Percentiles rank a stretch among this genome's conserved stretches.
Evolutionary conservation across 2,329 filamentous ascomycete genomes (phyloP).

Genomic region (Fusarium decemcellulare): DNA sequence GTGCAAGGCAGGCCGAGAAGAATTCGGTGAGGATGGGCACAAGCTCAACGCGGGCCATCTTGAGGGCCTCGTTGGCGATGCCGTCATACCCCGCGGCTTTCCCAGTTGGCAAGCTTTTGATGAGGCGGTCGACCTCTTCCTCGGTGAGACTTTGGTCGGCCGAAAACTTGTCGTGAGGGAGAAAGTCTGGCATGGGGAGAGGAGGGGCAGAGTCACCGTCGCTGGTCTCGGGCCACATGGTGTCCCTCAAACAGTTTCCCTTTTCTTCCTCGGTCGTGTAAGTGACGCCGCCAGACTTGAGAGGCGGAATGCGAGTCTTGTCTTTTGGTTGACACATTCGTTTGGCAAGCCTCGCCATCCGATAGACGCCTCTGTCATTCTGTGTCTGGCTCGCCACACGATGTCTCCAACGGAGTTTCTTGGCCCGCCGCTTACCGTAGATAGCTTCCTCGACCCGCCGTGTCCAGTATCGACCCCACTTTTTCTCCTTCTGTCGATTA

Average conservation of each 20-base stretch:
- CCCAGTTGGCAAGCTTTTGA: neutral
- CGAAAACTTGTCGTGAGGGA: neutral
- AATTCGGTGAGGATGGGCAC: constrained; percentile 1
- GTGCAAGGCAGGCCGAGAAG: constrained; percentile 13
- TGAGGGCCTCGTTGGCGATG: constrained; percentile 18
- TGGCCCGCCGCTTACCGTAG: neutral
- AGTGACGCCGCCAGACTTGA: neutral
- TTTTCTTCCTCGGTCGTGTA: neutral
- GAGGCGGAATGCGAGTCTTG: neutral
- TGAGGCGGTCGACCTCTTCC: constrained; percentile 1
- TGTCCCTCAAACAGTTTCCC: neutral
- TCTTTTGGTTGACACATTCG: constrained; percentile 3
- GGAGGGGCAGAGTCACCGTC: constrained; percentile 1
- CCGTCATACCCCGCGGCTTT: constrained; percentile 10
- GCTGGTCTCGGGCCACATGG: constrained; percentile 10
- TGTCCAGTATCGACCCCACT: neutral
- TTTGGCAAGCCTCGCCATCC: neutral
- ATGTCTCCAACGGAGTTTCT: neutral
- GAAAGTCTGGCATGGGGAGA: neutral
- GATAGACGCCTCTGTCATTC: neutral
- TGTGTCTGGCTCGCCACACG: neutral
- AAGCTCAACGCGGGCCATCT: constrained; percentile 1
- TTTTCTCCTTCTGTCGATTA: neutral
- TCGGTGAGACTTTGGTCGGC: neutral
- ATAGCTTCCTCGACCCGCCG: neutral